Base-by-base conservation (phyloP, 371 early-diverging fungal genomes). In the Funneliformis caledonium region DNA sequence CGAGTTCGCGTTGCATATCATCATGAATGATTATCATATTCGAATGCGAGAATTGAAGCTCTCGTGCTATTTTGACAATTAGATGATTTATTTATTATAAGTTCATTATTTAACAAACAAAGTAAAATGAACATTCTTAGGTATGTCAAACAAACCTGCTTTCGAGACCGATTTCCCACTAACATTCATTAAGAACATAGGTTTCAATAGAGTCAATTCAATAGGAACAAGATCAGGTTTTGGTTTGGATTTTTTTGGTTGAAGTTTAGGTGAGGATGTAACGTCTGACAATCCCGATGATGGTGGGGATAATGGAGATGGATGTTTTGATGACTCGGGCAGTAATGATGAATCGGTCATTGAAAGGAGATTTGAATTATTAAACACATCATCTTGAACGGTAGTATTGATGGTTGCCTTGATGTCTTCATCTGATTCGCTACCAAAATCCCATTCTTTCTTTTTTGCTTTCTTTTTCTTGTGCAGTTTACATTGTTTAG, bases 21-120 rank as follows among this genome's bases (percentile, higher is more conserved):
- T 95, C 95, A 81, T 95, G 95, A n/a, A 94, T 84, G 0, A 94
- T 85, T 47, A 93, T 85, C 7, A 93, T 50, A 33, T 90, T 84
- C 0, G 84, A 81, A 16, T 80, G 70, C 3, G 76, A 56, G 5
- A 79, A 59, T 26, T 42, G 43, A 31, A 79, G 14, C 33, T 69
- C 60, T 47, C 42, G 69, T 9, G 60, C 80, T 79, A 78, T 56
- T 56, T 33, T 2, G 8, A 14, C 12, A 47, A 19, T 70, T 19
- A 26, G 9, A 4, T 67, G 5, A 67, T 8, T n/a, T 8, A 68
- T 59, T 59, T 19, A 64, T 12, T 10, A 31, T 64, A 65, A 65
- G 37, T 33, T 65, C 4, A 9, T 33, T 26, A 65, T 65, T 31
- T 2, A 65, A 31, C n/a, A 43, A 43, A 19, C 19, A 43, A 14